These are phyloP conservation scores for Colletotrichum kahawae DNA, from an alignment of 2,329 filamentous ascomycete genomes.

Conservation along the genomic window DNA sequence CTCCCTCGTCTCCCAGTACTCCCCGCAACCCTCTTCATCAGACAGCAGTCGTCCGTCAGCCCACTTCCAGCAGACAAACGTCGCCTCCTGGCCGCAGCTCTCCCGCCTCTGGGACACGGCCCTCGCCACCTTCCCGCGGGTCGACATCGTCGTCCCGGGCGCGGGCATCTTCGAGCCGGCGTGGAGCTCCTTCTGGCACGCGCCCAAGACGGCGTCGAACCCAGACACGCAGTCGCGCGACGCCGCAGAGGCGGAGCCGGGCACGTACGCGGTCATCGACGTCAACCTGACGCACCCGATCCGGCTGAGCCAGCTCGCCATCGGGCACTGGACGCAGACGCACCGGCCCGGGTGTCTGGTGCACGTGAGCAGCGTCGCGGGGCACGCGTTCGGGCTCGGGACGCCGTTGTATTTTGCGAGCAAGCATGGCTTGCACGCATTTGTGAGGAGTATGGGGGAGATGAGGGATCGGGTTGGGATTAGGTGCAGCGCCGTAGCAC, in stretches of 20 bases:
- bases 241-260: conserved; percentile 30
- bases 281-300: conserved; percentile 43
- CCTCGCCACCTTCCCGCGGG: conserved; percentile 29
- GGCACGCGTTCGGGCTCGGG: conserved; percentile 30
- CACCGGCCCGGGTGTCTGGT: conserved; percentile 34
- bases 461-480: conserved; percentile 37
- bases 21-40: conserved; percentile 22
- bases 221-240: conserved; percentile 31
- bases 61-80: conserved; percentile 40
- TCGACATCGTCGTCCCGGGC: conserved; percentile 42
- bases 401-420: conserved; percentile 41
- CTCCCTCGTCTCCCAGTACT: conserved; percentile 34
- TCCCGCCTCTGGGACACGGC: conserved; percentile 32
- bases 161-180: conserved; percentile 43
- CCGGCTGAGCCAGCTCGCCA: conserved; percentile 41
- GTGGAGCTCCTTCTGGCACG: conserved; percentile 40
- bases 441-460: conserved; percentile 34
- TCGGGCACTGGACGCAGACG: conserved; percentile 39
- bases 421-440: conserved; percentile 41
- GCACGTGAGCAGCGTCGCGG: conserved; percentile 39
- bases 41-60: conserved; percentile 26
- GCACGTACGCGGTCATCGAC: conserved; percentile 38
- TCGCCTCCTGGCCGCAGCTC: conserved; percentile 41
- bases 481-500: conserved; percentile 35
- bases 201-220: conserved; percentile 34